A percentile compares a stretch with the other conserved stretches of the same genome.
Conservation (phyloP, 2,329 filamentous ascomycete genomes). For the Ophiocordyceps camponoti-rufipedis region DNA sequence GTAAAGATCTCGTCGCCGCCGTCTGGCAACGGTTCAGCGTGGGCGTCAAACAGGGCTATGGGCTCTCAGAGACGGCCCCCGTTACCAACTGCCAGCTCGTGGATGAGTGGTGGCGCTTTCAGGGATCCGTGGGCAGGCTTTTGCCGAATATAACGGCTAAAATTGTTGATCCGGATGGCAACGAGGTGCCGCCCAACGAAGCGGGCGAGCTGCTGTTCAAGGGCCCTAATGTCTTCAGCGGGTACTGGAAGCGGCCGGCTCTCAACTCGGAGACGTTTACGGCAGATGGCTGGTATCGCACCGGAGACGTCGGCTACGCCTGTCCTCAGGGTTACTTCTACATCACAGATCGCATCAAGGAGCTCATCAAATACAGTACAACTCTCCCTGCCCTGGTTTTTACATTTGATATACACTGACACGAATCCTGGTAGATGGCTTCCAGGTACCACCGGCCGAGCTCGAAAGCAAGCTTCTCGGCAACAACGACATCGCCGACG, state of each 20-base stretch:
- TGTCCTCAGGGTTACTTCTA: constrained; percentile 67
- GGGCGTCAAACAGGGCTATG: constrained; percentile 83
- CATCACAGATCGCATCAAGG: constrained; percentile 76
- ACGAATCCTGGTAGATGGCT: constrained; percentile 27
- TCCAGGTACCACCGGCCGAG: constrained; percentile 53
- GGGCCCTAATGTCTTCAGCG: constrained; percentile 65
- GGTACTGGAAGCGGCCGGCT: constrained; percentile 58
- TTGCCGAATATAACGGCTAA: constrained; percentile 66
- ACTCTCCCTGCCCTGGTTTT: not conserved
- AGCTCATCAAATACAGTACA: constrained; percentile 36
- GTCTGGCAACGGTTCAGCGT: constrained; percentile 58
- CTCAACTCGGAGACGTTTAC: constrained; percentile 56
- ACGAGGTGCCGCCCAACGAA: constrained; percentile 34
- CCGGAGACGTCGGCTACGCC: constrained; percentile 69
- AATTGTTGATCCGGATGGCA: constrained; percentile 48
- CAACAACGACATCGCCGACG: constrained; percentile 31
- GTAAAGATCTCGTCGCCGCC: constrained; percentile 58
- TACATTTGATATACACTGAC: not conserved
- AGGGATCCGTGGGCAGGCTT: constrained; percentile 63
- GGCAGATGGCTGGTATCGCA: constrained; percentile 71
- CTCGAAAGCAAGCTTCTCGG: constrained; percentile 32
- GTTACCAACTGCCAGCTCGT: constrained; percentile 57
- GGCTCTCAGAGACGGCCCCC: constrained; percentile 72
- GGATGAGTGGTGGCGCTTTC: constrained; percentile 56
- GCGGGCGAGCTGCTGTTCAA: constrained; percentile 58